Percentiles rank a stretch among this genome's conserved stretches.
phyloP scores from a whole-genome alignment of 257 asterid species.

The Leptodermis oblonga region DNA sequence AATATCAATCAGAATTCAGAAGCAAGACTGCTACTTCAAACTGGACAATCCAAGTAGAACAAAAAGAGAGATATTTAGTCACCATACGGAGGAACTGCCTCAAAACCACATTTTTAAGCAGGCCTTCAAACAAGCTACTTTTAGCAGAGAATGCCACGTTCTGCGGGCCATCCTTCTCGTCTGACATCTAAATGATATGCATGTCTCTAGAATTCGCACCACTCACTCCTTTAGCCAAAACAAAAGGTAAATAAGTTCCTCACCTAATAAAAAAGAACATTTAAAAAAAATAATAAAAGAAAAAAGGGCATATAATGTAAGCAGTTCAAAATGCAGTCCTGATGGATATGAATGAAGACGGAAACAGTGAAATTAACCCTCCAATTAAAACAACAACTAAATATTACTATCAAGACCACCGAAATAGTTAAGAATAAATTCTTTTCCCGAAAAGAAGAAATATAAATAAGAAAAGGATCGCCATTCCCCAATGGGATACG shows the following conservation, averaged over 20 bases:
- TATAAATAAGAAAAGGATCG: not conserved
- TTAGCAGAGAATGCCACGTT: slow-evolving; percentile 22
- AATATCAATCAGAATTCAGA: not conserved
- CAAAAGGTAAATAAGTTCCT: not conserved
- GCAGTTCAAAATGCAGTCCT: not conserved
- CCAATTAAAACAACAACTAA: not conserved
- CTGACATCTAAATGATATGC: slow-evolving; percentile 36
- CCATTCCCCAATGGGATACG: not conserved
- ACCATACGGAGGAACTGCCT: slow-evolving; percentile 33
- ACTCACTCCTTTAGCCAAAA: slow-evolving; percentile 1
- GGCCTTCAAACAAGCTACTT: slow-evolving; percentile 25
- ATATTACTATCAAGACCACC: not conserved
- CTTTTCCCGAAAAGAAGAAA: not conserved
- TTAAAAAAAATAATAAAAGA: not conserved
- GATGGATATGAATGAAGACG: not conserved
- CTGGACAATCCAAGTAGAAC: slow-evolving; percentile 12
- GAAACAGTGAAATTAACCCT: not conserved
- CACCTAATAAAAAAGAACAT: not conserved
- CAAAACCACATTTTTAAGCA: slow-evolving; percentile 27
- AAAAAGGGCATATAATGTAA: not conserved
- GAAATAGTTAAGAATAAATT: not conserved
- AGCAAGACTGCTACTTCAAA: not conserved
- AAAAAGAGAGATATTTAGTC: slow-evolving; percentile 21
- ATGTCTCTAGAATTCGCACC: slow-evolving; percentile 4
- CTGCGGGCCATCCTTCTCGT: slow-evolving; percentile 33